Conservation (phyloP, 1,284 basidiomycete species). For the Psilocybe mexicana region DNA sequence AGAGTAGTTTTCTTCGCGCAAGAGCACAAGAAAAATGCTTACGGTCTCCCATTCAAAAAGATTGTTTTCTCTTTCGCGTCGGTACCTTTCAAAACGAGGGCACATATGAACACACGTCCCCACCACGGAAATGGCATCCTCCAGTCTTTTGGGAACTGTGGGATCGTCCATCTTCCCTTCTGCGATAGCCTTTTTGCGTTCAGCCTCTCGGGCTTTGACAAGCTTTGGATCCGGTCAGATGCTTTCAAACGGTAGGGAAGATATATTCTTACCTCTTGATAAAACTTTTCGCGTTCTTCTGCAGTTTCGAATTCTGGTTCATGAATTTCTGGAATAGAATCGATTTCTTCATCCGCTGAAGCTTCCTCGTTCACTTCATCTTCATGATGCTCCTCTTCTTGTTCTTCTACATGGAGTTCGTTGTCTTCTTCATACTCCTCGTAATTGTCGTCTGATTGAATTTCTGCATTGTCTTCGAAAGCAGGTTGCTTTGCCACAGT, state of each 20-base stretch:
- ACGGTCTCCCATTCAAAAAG: slow-evolving; percentile 88
- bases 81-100: slow-evolving; percentile 89
- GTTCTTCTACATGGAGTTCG: slow-evolving; percentile 17
- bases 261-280: slow-evolving; percentile 57
- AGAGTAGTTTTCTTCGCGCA: slow-evolving; percentile 37
- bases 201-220: slow-evolving; percentile 71
- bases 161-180: slow-evolving; percentile 90
- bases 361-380: neutral
- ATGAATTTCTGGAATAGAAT: slow-evolving; percentile 24
- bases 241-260: slow-evolving; percentile 10
- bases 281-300: slow-evolving; percentile 66
- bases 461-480: slow-evolving; percentile 22
- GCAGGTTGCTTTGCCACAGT: slow-evolving; percentile 25
- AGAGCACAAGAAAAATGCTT: slow-evolving; percentile 33
- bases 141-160: slow-evolving; percentile 72
- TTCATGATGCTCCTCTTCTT: slow-evolving; percentile 10
- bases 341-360: slow-evolving; percentile 11
- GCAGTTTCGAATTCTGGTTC: slow-evolving; percentile 49
- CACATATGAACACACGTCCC: slow-evolving; percentile 96
- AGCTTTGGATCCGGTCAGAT: slow-evolving; percentile 44
- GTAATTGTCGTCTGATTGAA: slow-evolving; percentile 22
- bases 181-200: slow-evolving; percentile 78
- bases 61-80: slow-evolving; percentile 89
- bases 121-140: slow-evolving; percentile 86
- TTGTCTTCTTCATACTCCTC: slow-evolving; percentile 21